Evolutionary conservation across 176 grass and related monocot genomes (phyloP).

Genomic region (Carex pumila): DNA sequence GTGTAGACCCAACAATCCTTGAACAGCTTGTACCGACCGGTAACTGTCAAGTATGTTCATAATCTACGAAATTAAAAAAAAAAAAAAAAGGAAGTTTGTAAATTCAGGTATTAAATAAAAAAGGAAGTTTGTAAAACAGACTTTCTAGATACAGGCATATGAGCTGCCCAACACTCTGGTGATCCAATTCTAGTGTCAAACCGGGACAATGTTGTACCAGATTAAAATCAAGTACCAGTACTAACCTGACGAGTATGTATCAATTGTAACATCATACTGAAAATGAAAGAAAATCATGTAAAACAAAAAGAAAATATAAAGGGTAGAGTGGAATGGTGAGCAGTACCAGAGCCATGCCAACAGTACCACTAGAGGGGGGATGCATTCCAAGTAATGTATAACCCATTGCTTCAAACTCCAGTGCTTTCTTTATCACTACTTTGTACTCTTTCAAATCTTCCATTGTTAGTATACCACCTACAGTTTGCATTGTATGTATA

Average conservation of each 20-base stretch:
- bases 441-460: constrained; percentile 46
- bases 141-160: neutral
- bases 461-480: constrained; percentile 50
- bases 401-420: constrained; percentile 52
- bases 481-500: constrained; percentile 25
- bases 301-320: neutral
- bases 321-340: neutral
- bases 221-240: neutral
- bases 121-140: neutral
- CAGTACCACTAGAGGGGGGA: constrained; percentile 77
- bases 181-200: neutral
- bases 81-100: neutral
- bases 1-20: constrained; percentile 55
- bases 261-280: neutral
- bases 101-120: neutral
- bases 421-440: constrained; percentile 37
- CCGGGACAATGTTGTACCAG: neutral
- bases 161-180: neutral
- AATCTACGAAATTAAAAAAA: constrained; percentile 9
- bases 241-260: neutral
- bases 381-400: constrained; percentile 82
- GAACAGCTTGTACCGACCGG: constrained; percentile 44
- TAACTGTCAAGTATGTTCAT: constrained; percentile 75
- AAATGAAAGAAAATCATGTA: neutral
- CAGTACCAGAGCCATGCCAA: constrained; percentile 53